phyloP scores from a whole-genome alignment of 139 green algal genomes.

The Desmodesmus armatus region DNA sequence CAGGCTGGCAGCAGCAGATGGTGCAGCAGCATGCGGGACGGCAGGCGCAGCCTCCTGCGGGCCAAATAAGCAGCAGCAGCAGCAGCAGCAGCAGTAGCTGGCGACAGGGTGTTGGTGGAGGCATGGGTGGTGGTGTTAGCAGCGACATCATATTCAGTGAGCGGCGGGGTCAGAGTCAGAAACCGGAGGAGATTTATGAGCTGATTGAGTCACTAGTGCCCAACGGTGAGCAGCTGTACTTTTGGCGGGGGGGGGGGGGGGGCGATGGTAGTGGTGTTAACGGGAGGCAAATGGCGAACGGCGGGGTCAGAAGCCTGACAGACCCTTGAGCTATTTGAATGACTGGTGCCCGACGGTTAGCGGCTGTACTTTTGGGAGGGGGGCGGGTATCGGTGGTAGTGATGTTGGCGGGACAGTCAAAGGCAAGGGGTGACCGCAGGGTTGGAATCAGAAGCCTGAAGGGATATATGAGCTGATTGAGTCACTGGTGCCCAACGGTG shows the following conservation, averaged over 20 bases:
- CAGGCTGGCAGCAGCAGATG: background rate
- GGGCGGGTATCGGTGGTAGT: background rate
- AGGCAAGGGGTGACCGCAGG: constrained; percentile 84
- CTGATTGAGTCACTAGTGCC: constrained; percentile 92
- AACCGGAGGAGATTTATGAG: constrained; percentile 97
- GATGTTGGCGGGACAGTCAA: constrained; percentile 86
- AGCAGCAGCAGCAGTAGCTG: constrained; percentile 48
- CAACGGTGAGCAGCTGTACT: constrained; percentile 14
- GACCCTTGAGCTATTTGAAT: constrained; percentile 95
- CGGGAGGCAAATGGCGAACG: constrained; percentile 89
- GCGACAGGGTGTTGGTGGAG: background rate
- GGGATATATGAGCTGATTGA: constrained; percentile 97
- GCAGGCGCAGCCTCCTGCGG: constrained; percentile 35
- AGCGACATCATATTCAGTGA: constrained; percentile 91
- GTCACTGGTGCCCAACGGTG: constrained; percentile 77
- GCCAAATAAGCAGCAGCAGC: constrained; percentile 47
- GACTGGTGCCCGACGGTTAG: constrained; percentile 76
- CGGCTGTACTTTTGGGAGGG: too few relatives aligned
- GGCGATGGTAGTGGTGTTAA: constrained; percentile 54
- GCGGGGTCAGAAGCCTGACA: constrained; percentile 93
- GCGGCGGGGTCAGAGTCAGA: constrained; percentile 94
- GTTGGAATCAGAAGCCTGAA: constrained; percentile 96
- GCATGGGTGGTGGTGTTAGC: constrained; percentile 54
- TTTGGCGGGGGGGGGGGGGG: background rate
- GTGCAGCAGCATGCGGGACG: background rate